Base-by-base conservation (phyloP, 352 stramenopile species). In the Pythium angustatum region DNA sequence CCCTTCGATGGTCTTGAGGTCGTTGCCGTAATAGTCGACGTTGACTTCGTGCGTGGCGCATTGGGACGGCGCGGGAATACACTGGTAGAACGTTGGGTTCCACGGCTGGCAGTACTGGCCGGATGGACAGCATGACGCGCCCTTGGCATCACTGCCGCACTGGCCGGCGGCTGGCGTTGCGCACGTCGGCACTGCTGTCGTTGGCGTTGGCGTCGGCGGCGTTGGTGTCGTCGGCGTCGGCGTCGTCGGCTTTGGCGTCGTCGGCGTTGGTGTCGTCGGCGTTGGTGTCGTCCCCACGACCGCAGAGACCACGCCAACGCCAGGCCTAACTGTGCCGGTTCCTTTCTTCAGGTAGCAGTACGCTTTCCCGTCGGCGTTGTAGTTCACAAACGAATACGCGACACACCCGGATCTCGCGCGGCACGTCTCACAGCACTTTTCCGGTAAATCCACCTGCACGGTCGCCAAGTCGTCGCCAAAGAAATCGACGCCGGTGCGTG, bases 371-470 rank as follows among this genome's bases (percentile, higher is more conserved):
- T 59, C 40, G 9, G 68, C 7, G 31, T 78, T 76, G 24, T 68
- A 45, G 63, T 82, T 83, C 45, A 76, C 38, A 48, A 79, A 85
- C 8, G 77, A 81, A 68, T 85, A 83, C 22, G 70, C 75, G n/a
- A 70, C 62, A 48, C 78, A 82, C 14, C 68, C 75, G 14, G 33
- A 38, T 22, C 67, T 83, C 11, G 14, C 17, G 7, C 51, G 30
- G 41, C 72, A 79, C 49, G 62, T 56, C 24, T 58, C 69, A 44
- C 78, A 81, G 45, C 76, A 87, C 9, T 75, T 62, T n/a, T 28
- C 52, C 28, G 75, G 69, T 30, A 67, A 38, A 15, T 77, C 43
- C 6, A 66, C 64, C 38, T 76, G 72, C 11, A 82, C 26, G 1
- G 63, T 71, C 49, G 68, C 47, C 19, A 85, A 64, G 44, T 87